Conservation (phyloP, 352 stramenopile genomes). For the Globisporangium nagaii region DNA sequence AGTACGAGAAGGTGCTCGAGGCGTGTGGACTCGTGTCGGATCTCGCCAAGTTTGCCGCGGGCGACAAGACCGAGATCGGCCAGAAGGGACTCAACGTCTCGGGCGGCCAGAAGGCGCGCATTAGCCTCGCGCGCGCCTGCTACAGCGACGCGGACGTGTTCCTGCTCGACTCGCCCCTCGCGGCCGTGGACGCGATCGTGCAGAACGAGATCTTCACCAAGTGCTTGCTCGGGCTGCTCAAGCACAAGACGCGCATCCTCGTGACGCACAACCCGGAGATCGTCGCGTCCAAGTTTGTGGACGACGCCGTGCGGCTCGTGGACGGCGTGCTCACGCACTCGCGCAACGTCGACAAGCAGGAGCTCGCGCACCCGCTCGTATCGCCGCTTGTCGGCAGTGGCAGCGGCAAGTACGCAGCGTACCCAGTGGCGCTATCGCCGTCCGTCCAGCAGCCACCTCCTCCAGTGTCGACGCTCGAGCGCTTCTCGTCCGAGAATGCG, state of each 20-base stretch:
- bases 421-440: constrained; percentile 4
- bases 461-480: constrained; percentile 13
- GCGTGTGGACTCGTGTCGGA: constrained; percentile 77
- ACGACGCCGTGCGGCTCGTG: constrained; percentile 49
- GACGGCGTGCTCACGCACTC: constrained; percentile 41
- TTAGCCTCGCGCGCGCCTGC: constrained; percentile 78
- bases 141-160: constrained; percentile 80
- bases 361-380: constrained; percentile 24
- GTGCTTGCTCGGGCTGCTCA: constrained; percentile 60
- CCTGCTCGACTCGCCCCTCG: constrained; percentile 57
- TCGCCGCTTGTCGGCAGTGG: constrained; percentile 26
- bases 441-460: neutral
- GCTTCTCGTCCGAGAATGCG: constrained; percentile 19
- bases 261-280: constrained; percentile 69
- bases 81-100: constrained; percentile 63
- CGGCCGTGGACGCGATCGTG: constrained; percentile 47
- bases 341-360: constrained; percentile 31
- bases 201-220: constrained; percentile 83
- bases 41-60: constrained; percentile 65
- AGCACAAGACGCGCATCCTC: constrained; percentile 61
- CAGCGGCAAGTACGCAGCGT: neutral
- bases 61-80: constrained; percentile 79
- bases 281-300: constrained; percentile 53
- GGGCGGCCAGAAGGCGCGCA: constrained; percentile 58
- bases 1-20: constrained; percentile 75